Evolutionary conservation across 345 rosid species (phyloP), one percentile per base, ranked within the genome.

Genomic region (Heritiera littoralis): DNA sequence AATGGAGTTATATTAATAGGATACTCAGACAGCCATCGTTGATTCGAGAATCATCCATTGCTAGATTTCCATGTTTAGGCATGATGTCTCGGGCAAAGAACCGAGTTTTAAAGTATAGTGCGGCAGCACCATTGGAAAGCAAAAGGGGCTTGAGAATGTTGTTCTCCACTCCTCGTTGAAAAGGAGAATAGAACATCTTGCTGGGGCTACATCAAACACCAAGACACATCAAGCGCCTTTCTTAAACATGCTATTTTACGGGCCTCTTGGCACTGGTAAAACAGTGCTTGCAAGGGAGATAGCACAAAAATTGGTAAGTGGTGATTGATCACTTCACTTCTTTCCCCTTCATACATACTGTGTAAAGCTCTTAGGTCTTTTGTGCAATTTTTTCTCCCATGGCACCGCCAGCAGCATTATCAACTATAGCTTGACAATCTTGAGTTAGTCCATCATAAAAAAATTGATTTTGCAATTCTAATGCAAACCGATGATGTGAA

Each of bases 251-350:
- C 79, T 96, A 89, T 96, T 96, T 86, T 96, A 96, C 74, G 98
- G 99, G 63, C 97, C 95, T 78, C 99, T 97, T 65, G 99, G 99
- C 80, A 96, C 99, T 9, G 99, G 99, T 61, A 96, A 96, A 89
- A 96, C 98, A 41, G 85, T 96, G 97, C 97, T 94, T 66, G 97
- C 99, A 3, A 90, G 92, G 83, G 94, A 94, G 84, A 94, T 96
- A 35, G 97, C 99, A 77, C 86, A 92, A 56, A 96, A 91, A 89
- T 96, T 97, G 75, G 99, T 94, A 81, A 41, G 84, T 55, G 8
- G 74, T 48, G 56, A 20, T 72, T 30, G 54, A 51, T 80, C 17
- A 6, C 82, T 74, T 74, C 48, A 45, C 38, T 35, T 30, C 1
- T 40, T 35, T 2, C 11, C 28, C 63, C 60, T 65, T 51, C 30